Percentiles rank a stretch among this genome's conserved stretches.
Conservation (phyloP, 2,329 filamentous ascomycete genomes). For the Penicillium italicum region DNA sequence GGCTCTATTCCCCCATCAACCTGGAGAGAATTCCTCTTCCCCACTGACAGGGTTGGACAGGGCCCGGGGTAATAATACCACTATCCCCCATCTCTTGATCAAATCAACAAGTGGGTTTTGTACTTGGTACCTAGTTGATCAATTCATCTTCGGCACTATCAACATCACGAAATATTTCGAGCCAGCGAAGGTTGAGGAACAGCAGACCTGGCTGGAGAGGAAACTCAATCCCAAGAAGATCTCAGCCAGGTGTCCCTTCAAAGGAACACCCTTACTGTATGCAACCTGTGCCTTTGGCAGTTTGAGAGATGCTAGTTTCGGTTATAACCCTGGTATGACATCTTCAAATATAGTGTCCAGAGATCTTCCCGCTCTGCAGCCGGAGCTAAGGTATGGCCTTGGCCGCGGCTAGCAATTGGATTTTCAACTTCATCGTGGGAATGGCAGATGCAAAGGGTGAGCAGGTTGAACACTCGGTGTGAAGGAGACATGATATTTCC, state of each 20-base stretch:
- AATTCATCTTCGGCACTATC: conserved; percentile 1
- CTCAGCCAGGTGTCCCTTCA: conserved; percentile 38
- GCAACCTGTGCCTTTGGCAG: conserved; percentile 42
- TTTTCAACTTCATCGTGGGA: conserved; percentile 27
- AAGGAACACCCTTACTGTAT: conserved; percentile 34
- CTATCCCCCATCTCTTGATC: not conserved
- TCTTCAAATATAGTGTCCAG: not conserved
- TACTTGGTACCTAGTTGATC: not conserved
- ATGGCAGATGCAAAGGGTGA: conserved; percentile 24
- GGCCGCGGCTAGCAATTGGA: conserved; percentile 49
- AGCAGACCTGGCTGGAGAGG: conserved; percentile 34
- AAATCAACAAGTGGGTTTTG: not conserved
- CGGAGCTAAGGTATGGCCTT: conserved; percentile 43
- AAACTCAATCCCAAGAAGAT: conserved; percentile 38
- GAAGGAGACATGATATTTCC: not conserved
- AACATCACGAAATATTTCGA: not conserved
- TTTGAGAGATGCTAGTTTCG: conserved; percentile 42
- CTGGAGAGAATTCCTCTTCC: conserved; percentile 16
- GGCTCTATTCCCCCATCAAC: conserved; percentile 1
- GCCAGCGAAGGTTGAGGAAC: conserved; percentile 16
- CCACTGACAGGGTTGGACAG: conserved; percentile 7
- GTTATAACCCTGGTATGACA: conserved; percentile 40
- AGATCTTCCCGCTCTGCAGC: conserved; percentile 34
- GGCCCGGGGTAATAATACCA: conserved; percentile 16
- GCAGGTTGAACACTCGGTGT: conserved; percentile 1